Base-by-base conservation (phyloP, 2,329 filamentous ascomycete species). In the Stemphylium vesicarium region DNA sequence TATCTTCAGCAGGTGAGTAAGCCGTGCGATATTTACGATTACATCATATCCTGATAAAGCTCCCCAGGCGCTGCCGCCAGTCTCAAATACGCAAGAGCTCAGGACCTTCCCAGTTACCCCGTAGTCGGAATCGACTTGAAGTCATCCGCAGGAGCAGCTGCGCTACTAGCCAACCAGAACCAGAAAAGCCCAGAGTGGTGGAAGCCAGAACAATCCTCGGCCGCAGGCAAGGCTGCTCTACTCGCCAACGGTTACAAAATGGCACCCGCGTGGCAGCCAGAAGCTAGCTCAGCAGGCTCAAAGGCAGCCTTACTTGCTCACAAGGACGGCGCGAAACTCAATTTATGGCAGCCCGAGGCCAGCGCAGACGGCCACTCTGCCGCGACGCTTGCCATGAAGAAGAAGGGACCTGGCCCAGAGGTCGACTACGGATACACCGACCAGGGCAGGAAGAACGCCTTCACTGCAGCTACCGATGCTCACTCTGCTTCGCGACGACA, bases 401-500 rank as follows among this genome's bases (percentile, higher is more conserved):
- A 80, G 40, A 81, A 82, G 50, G 74, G 73, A 31, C 64, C 79
- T 35, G 78, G 76, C 57, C 77, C 79, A 4, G 75, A 79, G 51
- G 68, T 77, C 24, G 79, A 81, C 65, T 77, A 78, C 59, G 78
- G 78, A 32, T 78, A 79, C 60, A 80, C 76, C 16, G 76, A 75
- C 9, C 75, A 87, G 22, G 82, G 83, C 39, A 82, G 81, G 32
- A 84, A 85, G 57, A 87, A 85, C 55, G 92, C 92, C 1, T 80
- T 94, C 41, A 79, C 85, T 32, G 92, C 92, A 37, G 92, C 92
- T 11, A 89, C 88, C 44, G 90, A 87, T 24, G 91, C 91, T n/a
- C 87, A 92, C 78, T 80, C 85, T 24, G 81, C 65, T 8, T 68
- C 68, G 12, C 58, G 78, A 41, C 83, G 88, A 53, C 83, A 82